Evolutionary conservation across 2,329 filamentous ascomycete species (phyloP).

Genomic region (Parasarocladium wereldwijsianum): DNA sequence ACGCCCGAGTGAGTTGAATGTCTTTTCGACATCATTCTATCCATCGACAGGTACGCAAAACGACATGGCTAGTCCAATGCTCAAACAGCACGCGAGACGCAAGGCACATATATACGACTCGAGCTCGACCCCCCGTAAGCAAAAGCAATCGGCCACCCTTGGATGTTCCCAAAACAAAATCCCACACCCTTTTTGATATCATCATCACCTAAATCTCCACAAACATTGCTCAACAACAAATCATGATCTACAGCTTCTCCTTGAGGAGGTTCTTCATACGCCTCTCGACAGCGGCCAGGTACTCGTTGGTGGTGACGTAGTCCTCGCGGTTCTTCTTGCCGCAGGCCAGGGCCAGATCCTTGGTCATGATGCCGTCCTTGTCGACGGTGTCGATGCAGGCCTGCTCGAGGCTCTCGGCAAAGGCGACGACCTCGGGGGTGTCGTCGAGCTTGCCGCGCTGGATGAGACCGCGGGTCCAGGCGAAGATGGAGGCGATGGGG

Average conservation of each 20-base stretch:
- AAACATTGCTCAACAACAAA: no score
- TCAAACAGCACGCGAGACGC: no score
- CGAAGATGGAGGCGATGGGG: constrained; percentile 97
- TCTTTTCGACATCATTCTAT: no score
- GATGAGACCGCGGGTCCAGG: constrained; percentile 88
- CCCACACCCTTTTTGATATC: not conserved
- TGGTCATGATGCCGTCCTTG: constrained; percentile 93
- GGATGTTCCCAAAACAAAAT: no score
- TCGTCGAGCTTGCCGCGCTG: constrained; percentile 88
- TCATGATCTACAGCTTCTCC: constrained; percentile 49
- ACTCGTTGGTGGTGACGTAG: constrained; percentile 86
- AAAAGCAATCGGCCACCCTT: no score
- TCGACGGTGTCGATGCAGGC: constrained; percentile 93
- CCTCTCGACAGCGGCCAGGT: constrained; percentile 83
- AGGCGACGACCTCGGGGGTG: constrained; percentile 83
- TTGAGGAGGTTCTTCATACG: constrained; percentile 69
- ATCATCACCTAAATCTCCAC: not conserved
- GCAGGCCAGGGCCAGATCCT: constrained; percentile 91
- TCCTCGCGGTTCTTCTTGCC: constrained; percentile 72
- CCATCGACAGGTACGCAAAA: no score
- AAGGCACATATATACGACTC: no score
- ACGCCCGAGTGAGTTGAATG: no score
- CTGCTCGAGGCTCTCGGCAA: constrained; percentile 81
- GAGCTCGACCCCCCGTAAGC: no score
- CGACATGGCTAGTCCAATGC: no score